A percentile compares a stretch with the other conserved stretches of the same genome.
Evolutionary conservation across 2,329 filamentous ascomycete species (phyloP).

Genomic region (Stenocarpella maydis): DNA sequence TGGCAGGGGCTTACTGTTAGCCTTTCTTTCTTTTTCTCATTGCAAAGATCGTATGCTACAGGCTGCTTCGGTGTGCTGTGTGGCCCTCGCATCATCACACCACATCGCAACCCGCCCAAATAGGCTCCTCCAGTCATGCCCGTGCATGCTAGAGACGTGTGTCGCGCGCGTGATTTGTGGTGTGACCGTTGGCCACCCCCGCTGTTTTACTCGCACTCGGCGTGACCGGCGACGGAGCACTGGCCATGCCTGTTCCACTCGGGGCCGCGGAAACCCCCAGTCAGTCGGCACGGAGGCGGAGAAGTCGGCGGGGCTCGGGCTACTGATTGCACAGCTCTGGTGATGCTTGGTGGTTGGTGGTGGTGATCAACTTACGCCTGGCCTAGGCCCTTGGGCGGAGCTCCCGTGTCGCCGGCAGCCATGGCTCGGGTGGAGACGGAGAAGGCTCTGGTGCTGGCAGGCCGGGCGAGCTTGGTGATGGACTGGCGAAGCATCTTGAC

Average conservation of each 20-base stretch:
- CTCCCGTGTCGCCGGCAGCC: constrained; percentile 75
- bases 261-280: neutral
- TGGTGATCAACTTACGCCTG: constrained; percentile 54
- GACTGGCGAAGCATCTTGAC: constrained; percentile 73
- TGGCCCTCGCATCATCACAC: neutral
- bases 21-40: neutral
- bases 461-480: constrained; percentile 61
- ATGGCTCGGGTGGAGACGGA: constrained; percentile 70
- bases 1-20: neutral
- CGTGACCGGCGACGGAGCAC: constrained; percentile 12
- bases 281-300: neutral
- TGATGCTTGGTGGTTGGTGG: neutral
- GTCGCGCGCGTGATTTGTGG: constrained; percentile 16
- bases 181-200: constrained; percentile 19
- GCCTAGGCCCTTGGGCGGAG: constrained; percentile 62
- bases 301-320: neutral
- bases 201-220: constrained; percentile 14
- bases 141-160: neutral
- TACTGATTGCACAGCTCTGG: neutral
- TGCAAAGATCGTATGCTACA: neutral
- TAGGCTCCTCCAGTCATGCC: neutral
- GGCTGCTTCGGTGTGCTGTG: neutral
- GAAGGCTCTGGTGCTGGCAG: constrained; percentile 66
- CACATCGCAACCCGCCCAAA: neutral
- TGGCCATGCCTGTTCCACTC: constrained; percentile 9